phyloP scores from a whole-genome alignment of 2,329 filamentous ascomycete genomes.

The Penicillium crustosum region DNA sequence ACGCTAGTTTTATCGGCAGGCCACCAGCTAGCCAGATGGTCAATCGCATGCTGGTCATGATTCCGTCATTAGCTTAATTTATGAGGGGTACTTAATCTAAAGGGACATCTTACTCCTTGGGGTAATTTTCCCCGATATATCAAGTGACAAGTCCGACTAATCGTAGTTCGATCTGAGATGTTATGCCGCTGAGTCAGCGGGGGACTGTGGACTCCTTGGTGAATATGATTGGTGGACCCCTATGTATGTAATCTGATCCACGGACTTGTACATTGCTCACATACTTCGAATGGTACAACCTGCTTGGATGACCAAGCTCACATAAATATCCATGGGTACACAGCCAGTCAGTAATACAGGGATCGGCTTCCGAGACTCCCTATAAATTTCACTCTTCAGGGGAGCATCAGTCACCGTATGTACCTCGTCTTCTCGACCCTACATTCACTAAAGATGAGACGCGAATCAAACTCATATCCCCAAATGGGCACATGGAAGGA shows the following conservation, averaged over 20 bases:
- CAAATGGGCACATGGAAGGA: neutral
- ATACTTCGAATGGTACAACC: neutral
- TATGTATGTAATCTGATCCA: too few species aligned
- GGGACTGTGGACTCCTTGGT: too few species aligned
- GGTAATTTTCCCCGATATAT: neutral
- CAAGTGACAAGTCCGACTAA: neutral
- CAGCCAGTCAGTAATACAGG: neutral
- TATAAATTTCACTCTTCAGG: neutral
- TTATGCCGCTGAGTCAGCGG: neutral
- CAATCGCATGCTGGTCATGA: too few species aligned
- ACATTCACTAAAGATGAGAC: neutral
- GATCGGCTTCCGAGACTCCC: neutral
- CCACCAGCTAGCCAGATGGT: too few species aligned
- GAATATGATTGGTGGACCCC: neutral
- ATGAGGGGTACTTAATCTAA: too few species aligned
- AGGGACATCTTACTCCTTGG: too few species aligned
- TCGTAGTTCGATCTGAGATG: neutral
- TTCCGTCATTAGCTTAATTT: too few species aligned
- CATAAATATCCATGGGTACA: neutral
- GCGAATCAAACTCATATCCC: neutral
- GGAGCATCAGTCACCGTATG: neutral
- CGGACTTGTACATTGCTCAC: neutral
- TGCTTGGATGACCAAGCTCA: neutral
- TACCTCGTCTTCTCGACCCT: neutral
- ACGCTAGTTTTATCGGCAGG: too few species aligned